Evolutionary conservation across 2,329 filamentous ascomycete genomes (phyloP), one percentile per base, ranked within the genome.

Genomic region (Colletotrichum cereale): DNA sequence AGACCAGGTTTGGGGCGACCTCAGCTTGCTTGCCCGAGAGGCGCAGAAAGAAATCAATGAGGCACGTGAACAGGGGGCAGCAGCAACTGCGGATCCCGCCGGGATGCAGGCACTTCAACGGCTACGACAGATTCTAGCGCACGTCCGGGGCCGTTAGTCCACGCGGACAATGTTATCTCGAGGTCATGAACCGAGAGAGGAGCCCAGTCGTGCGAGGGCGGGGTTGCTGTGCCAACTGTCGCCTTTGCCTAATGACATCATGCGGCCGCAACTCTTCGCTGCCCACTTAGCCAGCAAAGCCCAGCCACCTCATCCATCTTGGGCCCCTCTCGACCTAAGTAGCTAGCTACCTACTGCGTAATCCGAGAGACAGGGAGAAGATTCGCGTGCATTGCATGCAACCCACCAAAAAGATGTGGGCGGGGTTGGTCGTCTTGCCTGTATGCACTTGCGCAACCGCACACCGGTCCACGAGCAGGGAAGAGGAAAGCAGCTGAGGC

Each of bases 1-100:
- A 0, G 89, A 92, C 76, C 88, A 92, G 66, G 90, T 93, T 31
- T 93, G 91, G 91, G 91, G 91, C 26, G 89, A 88, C 67, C 78
- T 93, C 26, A 80, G 84, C 38, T 84, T 86, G 4, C 80, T 92
- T 42, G 86, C 90, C 12, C 81, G 84, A 61, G 85, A 88, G 72
- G 91, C 91, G 5, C 83, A 82, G 67, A 79, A 80, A 56, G 91
- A 93, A 77, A 79, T 92, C 26, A 81, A 86, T 58, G 78, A 82
- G 34, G 78, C 67, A 21, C 48, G 52, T 47, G 52, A 50, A 12
- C 48, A 58, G 26, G 60, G 40, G 44, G 47, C 44, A 52, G 47
- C 34, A 29, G 16, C 47, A 7, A 42, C 11, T 38, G n/a, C 11
- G 29, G 62, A 42, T 14, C 38, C 38, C 40, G 36, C 34, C 12